Evolutionary conservation across 2,329 filamentous ascomycete genomes (phyloP).

Genomic region (Diplodia scrobiculata): DNA sequence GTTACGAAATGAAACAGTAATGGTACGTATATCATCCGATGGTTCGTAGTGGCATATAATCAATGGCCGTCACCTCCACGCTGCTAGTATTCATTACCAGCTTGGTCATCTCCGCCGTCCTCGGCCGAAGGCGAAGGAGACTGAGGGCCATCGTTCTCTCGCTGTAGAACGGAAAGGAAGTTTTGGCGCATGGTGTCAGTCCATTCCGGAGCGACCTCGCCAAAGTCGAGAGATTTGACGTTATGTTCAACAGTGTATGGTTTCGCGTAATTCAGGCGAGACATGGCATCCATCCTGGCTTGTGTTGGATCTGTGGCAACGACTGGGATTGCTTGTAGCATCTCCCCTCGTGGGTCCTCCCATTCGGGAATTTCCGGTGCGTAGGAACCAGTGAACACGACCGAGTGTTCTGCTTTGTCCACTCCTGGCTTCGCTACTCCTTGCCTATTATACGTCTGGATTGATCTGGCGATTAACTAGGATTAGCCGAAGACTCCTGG

Average conservation of each 20-base stretch:
- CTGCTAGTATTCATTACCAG: too few relatives aligned
- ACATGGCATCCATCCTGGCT: constrained; percentile 33
- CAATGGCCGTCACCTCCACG: too few relatives aligned
- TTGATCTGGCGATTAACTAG: not conserved
- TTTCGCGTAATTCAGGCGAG: constrained; percentile 36
- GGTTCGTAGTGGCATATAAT: too few relatives aligned
- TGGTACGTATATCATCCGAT: too few relatives aligned
- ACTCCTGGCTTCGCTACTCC: constrained; percentile 14
- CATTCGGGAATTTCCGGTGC: not conserved
- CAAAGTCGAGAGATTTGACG: constrained; percentile 38
- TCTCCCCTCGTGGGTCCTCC: constrained; percentile 9
- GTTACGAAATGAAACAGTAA: too few relatives aligned
- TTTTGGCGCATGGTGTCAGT: not conserved
- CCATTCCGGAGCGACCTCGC: constrained; percentile 29
- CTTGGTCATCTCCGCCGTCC: not conserved
- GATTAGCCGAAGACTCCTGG: not conserved
- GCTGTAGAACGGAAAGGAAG: constrained; percentile 6
- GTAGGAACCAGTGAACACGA: not conserved
- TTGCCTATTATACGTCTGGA: constrained; percentile 25
- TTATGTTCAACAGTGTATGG: constrained; percentile 39
- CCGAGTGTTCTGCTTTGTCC: constrained; percentile 18
- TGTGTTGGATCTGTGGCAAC: constrained; percentile 24
- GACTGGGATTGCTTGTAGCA: constrained; percentile 33
- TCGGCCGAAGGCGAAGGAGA: not conserved
- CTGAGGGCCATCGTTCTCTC: not conserved